Evolutionary conservation across 768 basidiomycete genomes (phyloP), one percentile per base, ranked within the genome.

Genomic region (Lenzites betulinus): DNA sequence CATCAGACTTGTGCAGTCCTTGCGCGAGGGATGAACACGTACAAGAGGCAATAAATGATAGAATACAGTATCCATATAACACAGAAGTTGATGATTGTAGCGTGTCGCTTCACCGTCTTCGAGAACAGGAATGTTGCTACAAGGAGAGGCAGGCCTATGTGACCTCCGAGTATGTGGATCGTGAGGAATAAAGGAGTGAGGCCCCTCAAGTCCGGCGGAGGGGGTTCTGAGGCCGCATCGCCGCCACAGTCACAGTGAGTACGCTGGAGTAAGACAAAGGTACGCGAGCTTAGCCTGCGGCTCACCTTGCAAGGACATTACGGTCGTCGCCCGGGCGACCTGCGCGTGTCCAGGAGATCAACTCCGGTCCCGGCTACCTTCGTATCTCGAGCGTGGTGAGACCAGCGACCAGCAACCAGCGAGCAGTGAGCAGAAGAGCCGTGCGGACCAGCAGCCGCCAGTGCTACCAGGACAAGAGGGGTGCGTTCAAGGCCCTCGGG

Each of bases 31-130:
- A 28, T 13, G 13, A n/a, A n/a, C 30, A 72, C 85, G 72, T 62
- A 85, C 86, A 78, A 67, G 20, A 87, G 60, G 65, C 76, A 80
- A 65, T 79, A 82, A 33, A 77, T 72, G 58, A 85, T 67, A 6
- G 85, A 85, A 64, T 79, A 84, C 42, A 86, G 64, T 11, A 81
- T 76, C 83, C 83, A 83, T 47, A 80, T 76, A n/a, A 81, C 53
- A 58, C 83, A 85, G 61, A 86, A 81, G 60, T 87, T 86, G 60
- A 85, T 70, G 64, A 86, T 75, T 1, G 79, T 79, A 0, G 83
- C 81, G 54, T 80, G 82, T 55, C 81, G 79, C 38, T 73, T 70
- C 26, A 78, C 68, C 43, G 73, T 76, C 64, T 75, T 79, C 51
- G 76, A 78, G 23, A 78, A 59, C 18, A 80, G 65, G 50, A 79